Evolutionary conservation across 108 stramenopile genomes (phyloP), one percentile per base, ranked within the genome.

Genomic region (Skeletonema costatum): DNA sequence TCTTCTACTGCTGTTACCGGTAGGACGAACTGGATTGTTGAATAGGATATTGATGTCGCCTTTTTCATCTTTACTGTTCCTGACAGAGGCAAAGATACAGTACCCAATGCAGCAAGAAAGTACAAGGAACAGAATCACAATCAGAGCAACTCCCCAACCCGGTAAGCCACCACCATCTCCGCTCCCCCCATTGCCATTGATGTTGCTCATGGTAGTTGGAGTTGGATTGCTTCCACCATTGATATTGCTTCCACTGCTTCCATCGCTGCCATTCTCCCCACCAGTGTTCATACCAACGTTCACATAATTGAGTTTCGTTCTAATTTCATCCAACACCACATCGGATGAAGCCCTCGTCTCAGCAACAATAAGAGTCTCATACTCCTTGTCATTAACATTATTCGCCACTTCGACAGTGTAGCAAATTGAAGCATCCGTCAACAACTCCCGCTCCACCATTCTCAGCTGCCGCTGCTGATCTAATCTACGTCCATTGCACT

Each of bases 101-200:
- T 77, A 77, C n/a, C 76, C 75, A 1, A 73, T 56, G 30, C 76
- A 71, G 33, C 67, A 66, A 5, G 60, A 50, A 0, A 83, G 50
- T 6, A 51, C 9, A 14, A 83, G 70, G 19, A 73, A 31, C 6
- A 74, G 42, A 48, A 83, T 60, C 38, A 83, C 67, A 46, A 77
- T 76, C 41, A 83, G 71, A n/a, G 64, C 53, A 33, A 83, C 56
- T 1, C 71, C 82, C 82, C 82, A 83, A 6, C 65, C 82, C 2
- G 82, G 53, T 17, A 83, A 32, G 3, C 75, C 82, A 32, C 46
- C 72, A 12, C 11, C 11, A 16, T 25, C 25, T 25, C 44, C 44
- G 11, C 16, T 25, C 0, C 25, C 21, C 9, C 25, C 53, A 10
- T 56, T 29, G 2, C 11, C 10, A 12, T 6, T 58, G 7, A 1